A percentile compares a stretch with the other conserved stretches of the same genome.
Evolutionary conservation across 2,329 filamentous ascomycete genomes (phyloP).

Genomic region (Calonectria multiphialidica): DNA sequence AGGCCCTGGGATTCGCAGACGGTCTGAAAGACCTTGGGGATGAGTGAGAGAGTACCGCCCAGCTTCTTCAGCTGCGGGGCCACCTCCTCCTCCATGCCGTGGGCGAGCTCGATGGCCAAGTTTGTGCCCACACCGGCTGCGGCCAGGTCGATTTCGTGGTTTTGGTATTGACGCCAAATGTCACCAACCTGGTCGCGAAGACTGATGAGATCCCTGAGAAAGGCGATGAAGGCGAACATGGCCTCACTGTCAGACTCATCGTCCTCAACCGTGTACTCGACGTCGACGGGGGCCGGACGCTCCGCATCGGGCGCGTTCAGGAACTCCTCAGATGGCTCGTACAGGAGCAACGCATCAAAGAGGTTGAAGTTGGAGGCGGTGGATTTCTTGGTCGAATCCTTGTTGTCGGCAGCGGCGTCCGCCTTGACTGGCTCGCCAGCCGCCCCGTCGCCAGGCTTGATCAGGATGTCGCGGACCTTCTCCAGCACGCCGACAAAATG

Average conservation of each 20-base stretch:
- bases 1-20: background rate
- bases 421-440: too few species aligned
- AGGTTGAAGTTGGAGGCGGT: background rate
- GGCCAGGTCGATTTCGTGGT: background rate
- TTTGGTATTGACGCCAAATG: background rate
- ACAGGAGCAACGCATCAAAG: constrained; percentile 1
- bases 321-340: background rate
- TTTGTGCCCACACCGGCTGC: background rate
- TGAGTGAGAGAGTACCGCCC: background rate
- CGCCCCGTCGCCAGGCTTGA: background rate
- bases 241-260: background rate
- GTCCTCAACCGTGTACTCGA: background rate
- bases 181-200: background rate
- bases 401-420: background rate
- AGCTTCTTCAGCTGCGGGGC: background rate
- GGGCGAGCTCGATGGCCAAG: background rate
- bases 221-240: background rate
- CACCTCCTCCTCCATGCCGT: constrained; percentile 7
- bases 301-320: background rate
- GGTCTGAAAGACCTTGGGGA: background rate
- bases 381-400: background rate
- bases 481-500: constrained; percentile 7
- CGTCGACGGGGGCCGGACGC: background rate
- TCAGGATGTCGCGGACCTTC: constrained; percentile 6
- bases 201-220: background rate